These are phyloP conservation scores for Nepenthes mirabilis DNA, from an alignment of 148 eudicot genomes.

Conservation along the genomic window DNA sequence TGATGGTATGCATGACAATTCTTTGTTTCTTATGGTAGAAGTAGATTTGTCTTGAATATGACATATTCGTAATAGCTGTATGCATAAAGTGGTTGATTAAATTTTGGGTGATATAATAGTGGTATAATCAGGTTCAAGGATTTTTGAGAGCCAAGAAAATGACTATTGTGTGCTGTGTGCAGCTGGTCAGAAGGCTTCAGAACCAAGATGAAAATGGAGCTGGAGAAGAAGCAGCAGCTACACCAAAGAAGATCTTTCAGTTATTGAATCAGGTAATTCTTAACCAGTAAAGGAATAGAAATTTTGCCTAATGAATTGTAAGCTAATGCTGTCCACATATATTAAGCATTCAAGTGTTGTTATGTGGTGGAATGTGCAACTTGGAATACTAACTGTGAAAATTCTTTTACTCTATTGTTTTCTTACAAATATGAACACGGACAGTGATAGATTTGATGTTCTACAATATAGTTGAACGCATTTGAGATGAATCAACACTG, in stretches of 20 bases:
- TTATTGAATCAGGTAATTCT: constrained; percentile 67
- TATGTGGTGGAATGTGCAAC: too few relatives aligned
- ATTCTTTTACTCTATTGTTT: too few relatives aligned
- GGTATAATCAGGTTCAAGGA: neutral
- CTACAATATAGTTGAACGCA: too few relatives aligned
- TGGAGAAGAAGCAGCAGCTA: constrained; percentile 49
- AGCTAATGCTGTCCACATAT: neutral
- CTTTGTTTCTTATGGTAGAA: too few relatives aligned
- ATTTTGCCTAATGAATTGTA: neutral
- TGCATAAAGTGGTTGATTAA: too few relatives aligned
- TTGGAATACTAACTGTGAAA: too few relatives aligned
- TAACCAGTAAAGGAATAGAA: neutral
- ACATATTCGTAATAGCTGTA: too few relatives aligned
- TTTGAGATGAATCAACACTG: too few relatives aligned
- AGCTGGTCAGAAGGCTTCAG: constrained; percentile 76
- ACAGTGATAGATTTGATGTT: too few relatives aligned
- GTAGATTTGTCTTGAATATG: too few relatives aligned
- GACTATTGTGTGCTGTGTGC: constrained; percentile 11
- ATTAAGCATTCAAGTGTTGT: too few relatives aligned
- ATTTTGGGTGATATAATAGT: neutral
- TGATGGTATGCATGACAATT: neutral
- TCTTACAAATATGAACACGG: too few relatives aligned
- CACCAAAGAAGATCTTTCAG: constrained; percentile 76
- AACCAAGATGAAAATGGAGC: constrained; percentile 36
- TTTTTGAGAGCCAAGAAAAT: neutral